Base-by-base conservation (phyloP, 768 basidiomycete genomes). In the Naganishia friedmannii region DNA sequence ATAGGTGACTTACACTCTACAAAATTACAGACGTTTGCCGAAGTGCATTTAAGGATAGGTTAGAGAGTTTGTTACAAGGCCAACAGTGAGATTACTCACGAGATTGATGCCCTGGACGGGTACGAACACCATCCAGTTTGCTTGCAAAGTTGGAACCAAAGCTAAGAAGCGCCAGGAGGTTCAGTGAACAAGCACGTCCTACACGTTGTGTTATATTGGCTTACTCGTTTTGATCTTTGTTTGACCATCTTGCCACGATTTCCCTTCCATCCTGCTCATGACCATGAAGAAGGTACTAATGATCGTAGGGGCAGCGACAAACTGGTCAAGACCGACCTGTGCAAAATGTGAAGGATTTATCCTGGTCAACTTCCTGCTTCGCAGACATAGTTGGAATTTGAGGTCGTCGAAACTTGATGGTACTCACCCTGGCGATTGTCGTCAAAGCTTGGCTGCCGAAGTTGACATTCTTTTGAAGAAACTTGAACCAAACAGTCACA, bases 221-320 rank as follows among this genome's bases (percentile, higher is more conserved):
- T 75, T 70, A 66, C 78, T 78, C 23, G 70, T 78, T 12, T 72
- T 75, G 70, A 87, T 82, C 48, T 85, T 84, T 66, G 84, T 80
- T 71, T 82, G 85, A 74, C 82, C 90, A 73, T 75, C 86, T 73
- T 75, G 82, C 66, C 77, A 78, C 81, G 82, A 84, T 74, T 90
- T 88, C 32, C 91, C 91, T 77, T 95, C 93, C 65, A 93, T 76
- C 51, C 90, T 77, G 39, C 89, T 88, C 89, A 92, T 92, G 0
- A 87, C 85, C 13, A 88, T 86, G 79, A 92, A 88, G 81, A 88
- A 88, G 67, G 84, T 82, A 39, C 81, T 84, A 53, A 88, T 82
- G 34, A 71, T 73, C 86, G 88, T 83, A 12, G 93, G 92, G 0
- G 91, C 89, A 56, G 91, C 83, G 15, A 90, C 74, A 6, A 86